These are phyloP conservation scores for Cladosporium velox DNA, from an alignment of 2,329 filamentous ascomycete genomes.

Conservation along the genomic window DNA sequence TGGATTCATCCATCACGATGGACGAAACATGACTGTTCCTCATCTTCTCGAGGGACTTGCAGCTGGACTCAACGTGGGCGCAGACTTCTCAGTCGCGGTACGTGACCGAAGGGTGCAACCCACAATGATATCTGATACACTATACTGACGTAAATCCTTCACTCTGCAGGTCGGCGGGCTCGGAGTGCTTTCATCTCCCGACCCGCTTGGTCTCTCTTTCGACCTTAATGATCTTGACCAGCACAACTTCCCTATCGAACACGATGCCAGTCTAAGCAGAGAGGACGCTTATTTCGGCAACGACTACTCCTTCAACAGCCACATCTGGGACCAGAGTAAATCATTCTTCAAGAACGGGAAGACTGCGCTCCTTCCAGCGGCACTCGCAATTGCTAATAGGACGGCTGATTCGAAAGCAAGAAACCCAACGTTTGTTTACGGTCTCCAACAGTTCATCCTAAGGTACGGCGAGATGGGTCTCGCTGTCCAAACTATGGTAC, in stretches of 20 bases:
- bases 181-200: slow-evolving; percentile 30
- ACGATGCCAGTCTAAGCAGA: slow-evolving; percentile 40
- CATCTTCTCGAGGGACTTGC: slow-evolving; percentile 30
- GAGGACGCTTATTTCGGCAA: slow-evolving; percentile 40
- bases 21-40: slow-evolving; percentile 30
- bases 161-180: slow-evolving; percentile 28
- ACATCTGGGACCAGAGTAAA: slow-evolving; percentile 32
- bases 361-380: slow-evolving; percentile 14
- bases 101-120: no score
- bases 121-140: no score
- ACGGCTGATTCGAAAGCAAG: slow-evolving; percentile 33
- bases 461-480: slow-evolving; percentile 43
- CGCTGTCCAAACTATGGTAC: slow-evolving; percentile 48
- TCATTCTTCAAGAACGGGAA: slow-evolving; percentile 11
- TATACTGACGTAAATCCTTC: no score
- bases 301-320: slow-evolving; percentile 37
- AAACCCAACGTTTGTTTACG: slow-evolving; percentile 36
- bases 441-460: slow-evolving; percentile 38
- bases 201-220: slow-evolving; percentile 28
- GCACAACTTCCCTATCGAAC: slow-evolving; percentile 42
- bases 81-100: slow-evolving; percentile 31
- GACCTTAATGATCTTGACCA: slow-evolving; percentile 32
- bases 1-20: slow-evolving; percentile 33
- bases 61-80: slow-evolving; percentile 34
- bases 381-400: slow-evolving; percentile 20